phyloP scores from a whole-genome alignment of 352 stramenopile genomes.

The Elongisporangium prolatum region DNA sequence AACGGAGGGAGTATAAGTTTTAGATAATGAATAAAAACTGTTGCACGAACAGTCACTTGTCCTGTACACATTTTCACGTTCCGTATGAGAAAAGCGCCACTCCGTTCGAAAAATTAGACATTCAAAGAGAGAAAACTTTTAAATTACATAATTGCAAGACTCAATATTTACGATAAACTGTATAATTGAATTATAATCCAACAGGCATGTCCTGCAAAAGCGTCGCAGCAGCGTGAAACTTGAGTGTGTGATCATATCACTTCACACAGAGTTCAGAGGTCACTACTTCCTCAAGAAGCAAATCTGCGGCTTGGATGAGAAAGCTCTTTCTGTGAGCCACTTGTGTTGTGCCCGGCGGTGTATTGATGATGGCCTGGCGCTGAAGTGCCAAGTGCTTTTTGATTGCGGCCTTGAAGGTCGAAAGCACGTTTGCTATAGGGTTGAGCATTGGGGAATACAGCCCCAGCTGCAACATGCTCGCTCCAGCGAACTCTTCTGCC shows the following conservation, averaged over 20 bases:
- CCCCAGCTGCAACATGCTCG: constrained; percentile 3
- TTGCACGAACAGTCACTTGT: too few relatives aligned
- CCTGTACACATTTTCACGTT: too few relatives aligned
- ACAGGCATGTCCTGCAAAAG: constrained; percentile 9
- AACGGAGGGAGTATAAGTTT: too few relatives aligned
- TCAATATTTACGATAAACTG: too few relatives aligned
- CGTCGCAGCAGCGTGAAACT: constrained; percentile 5
- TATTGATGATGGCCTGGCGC: background rate
- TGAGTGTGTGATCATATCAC: constrained; percentile 5
- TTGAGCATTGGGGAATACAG: constrained; percentile 14
- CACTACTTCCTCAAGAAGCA: background rate
- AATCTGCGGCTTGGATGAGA: background rate
- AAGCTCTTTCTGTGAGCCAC: background rate
- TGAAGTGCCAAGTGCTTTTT: constrained; percentile 5
- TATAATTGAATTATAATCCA: background rate
- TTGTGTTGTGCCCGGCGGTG: constrained; percentile 2
- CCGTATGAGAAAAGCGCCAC: too few relatives aligned
- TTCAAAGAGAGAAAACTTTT: too few relatives aligned
- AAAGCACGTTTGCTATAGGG: constrained; percentile 13
- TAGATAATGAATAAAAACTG: too few relatives aligned
- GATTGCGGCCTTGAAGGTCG: constrained; percentile 4
- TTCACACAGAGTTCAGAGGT: background rate
- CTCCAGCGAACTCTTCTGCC: constrained; percentile 4
- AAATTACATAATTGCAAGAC: too few relatives aligned
- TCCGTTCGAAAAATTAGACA: too few relatives aligned